phyloP scores from a whole-genome alignment of 441 rosid species.

The Adansonia rubrostipa region DNA sequence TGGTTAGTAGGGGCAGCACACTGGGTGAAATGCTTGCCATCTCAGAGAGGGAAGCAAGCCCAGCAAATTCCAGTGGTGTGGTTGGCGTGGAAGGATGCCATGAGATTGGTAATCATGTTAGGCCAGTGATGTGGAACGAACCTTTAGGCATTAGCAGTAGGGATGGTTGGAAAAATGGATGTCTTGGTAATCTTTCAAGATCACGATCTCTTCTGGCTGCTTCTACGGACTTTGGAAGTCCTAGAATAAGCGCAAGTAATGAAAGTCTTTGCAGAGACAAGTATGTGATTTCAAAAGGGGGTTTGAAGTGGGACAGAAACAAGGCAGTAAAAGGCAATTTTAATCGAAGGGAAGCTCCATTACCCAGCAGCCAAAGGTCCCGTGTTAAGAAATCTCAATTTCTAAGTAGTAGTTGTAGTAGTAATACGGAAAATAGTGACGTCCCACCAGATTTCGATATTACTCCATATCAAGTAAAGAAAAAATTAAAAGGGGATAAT shows the following conservation, averaged over 20 bases:
- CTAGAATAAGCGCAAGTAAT: slow-evolving; percentile 35
- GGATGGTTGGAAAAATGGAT: slow-evolving; percentile 90
- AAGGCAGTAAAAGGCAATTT: slow-evolving; percentile 49
- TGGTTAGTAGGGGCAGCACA: slow-evolving; percentile 66
- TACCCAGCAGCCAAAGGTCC: slow-evolving; percentile 49
- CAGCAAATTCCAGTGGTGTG: slow-evolving; percentile 45
- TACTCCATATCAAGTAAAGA: slow-evolving; percentile 38
- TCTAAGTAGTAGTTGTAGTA: slow-evolving; percentile 27
- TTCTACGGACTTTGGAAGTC: slow-evolving; percentile 47
- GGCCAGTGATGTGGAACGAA: slow-evolving; percentile 42
- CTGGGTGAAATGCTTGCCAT: slow-evolving; percentile 93
- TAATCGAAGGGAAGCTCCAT: slow-evolving; percentile 42
- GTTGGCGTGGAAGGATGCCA: slow-evolving; percentile 40
- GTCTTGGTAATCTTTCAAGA: slow-evolving; percentile 49
- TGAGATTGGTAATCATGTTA: slow-evolving; percentile 36
- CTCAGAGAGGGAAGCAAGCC: slow-evolving; percentile 61
- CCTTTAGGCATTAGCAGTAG: slow-evolving; percentile 95
- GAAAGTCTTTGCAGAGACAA: slow-evolving; percentile 49
- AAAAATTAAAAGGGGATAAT: slow-evolving; percentile 36
- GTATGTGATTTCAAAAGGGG: slow-evolving; percentile 52
- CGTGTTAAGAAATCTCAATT: slow-evolving; percentile 41
- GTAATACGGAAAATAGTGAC: slow-evolving; percentile 37
- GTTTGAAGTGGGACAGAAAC: slow-evolving; percentile 46
- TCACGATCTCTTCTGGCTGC: slow-evolving; percentile 71
- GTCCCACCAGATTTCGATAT: slow-evolving; percentile 52